Base-by-base conservation (phyloP, 2,329 filamentous ascomycete genomes). In the Orbilia oligospora region DNA sequence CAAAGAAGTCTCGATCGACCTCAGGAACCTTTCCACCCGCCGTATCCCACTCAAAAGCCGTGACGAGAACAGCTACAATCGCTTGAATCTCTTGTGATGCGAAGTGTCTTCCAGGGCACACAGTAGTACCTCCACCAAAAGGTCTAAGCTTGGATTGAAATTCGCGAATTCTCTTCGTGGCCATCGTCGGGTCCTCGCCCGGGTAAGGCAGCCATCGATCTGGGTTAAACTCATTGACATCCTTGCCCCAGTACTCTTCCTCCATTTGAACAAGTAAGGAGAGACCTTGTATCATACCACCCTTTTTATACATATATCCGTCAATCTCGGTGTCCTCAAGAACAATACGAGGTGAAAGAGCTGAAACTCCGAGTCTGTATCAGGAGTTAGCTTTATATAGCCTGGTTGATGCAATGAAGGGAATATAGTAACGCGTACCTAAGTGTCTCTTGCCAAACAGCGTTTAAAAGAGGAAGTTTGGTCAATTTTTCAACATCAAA, bases 301-400 rank as follows among this genome's bases (percentile, higher is more conserved):
- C 73, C 36, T 77, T 77, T 27, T 71, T 77, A 24, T 71, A 77
- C 30, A 68, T 68, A 30, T 67, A 77, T 1, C 73, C 73, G 46
- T 71, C 53, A 20, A 77, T 71, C n/a, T 77, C 73, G 4, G 67
- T 71, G n/a, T 77, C 73, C 24, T 77, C 73, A 6, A 77, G 36
- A 18, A 77, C 73, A 0, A 77, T 64, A 27, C 73, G 67, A 4
- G 73, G 73, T 20, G 73, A 77, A 8, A 77, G 58, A 18, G 73
- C 46, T 12, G 73, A 71, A 16, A 71, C 67, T n/a, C 67, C 61
- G 3, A 77, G 51, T 49, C 73, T 77, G 46, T 18, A 53, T 24
- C n/a, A 12, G n/a, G 1, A 6, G 36, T 77, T 55, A 77, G 49
- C 38, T 22, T 36, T 1, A 8, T 16, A 14, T 36, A 22, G 10